Percentiles rank a stretch among this genome's conserved stretches.
phyloP scores from a whole-genome alignment of 2,329 filamentous ascomycete genomes.

The Cryphonectria naterciae region DNA sequence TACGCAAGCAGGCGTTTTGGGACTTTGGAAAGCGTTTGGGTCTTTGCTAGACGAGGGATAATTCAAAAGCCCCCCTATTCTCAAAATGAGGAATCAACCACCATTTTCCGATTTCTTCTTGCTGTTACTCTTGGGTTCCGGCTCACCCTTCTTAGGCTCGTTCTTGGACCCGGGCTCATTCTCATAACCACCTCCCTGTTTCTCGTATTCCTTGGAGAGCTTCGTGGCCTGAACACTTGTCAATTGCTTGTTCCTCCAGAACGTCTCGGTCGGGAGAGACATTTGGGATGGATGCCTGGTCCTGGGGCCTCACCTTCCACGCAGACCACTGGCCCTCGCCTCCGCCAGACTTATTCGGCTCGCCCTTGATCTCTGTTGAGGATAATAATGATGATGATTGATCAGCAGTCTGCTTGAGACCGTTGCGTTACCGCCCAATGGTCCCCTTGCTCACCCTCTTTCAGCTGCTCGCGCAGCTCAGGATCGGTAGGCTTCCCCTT shows the following conservation, averaged over 20 bases:
- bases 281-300: background rate
- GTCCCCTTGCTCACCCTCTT: slow-evolving; percentile 38
- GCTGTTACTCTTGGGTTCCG: slow-evolving; percentile 27
- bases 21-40: background rate
- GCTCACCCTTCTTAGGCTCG: slow-evolving; percentile 31
- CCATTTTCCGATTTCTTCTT: slow-evolving; percentile 26
- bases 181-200: slow-evolving; percentile 46
- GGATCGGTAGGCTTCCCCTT: slow-evolving; percentile 47
- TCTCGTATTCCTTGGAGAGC: slow-evolving; percentile 48
- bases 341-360: slow-evolving; percentile 46
- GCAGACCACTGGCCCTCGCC: slow-evolving; percentile 45
- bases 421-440: background rate
- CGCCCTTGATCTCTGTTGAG: slow-evolving; percentile 45
- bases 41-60: background rate
- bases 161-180: slow-evolving; percentile 47
- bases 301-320: slow-evolving; percentile 39
- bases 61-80: background rate
- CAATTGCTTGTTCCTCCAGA: slow-evolving; percentile 7
- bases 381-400: background rate
- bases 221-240: slow-evolving; percentile 38
- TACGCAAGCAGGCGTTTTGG: background rate
- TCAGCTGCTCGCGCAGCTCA: slow-evolving; percentile 44
- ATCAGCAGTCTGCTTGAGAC: background rate
- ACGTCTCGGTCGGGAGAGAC: background rate
- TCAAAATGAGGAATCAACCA: slow-evolving; percentile 25